phyloP scores from a whole-genome alignment of 2,329 filamentous ascomycete genomes.

The Pezicula carpinea region DNA sequence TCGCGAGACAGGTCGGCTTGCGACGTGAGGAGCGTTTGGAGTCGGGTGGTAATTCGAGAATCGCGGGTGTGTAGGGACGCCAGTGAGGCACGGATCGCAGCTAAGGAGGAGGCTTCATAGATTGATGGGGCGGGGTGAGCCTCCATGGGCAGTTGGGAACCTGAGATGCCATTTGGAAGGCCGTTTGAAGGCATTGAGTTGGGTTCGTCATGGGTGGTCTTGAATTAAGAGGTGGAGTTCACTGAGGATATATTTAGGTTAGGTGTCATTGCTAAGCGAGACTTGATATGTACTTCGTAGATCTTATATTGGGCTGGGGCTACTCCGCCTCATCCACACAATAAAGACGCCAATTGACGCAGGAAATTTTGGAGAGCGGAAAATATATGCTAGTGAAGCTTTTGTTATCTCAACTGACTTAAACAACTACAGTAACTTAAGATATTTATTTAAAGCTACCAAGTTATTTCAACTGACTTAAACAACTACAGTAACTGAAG shows the following conservation, averaged over 20 bases:
- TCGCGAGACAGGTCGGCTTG: constrained; percentile 86
- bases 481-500: no score
- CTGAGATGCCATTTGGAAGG: constrained; percentile 27
- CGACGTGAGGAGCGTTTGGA: constrained; percentile 73
- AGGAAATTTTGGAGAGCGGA: no score
- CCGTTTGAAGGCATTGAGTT: constrained; percentile 30
- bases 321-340: neutral
- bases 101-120: constrained; percentile 67
- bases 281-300: constrained; percentile 1
- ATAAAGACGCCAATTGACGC: neutral
- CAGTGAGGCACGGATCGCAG: constrained; percentile 76
- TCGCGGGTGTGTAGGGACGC: constrained; percentile 73
- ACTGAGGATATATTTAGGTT: constrained; percentile 3
- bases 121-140: constrained; percentile 33
- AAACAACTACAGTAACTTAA: no score
- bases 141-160: constrained; percentile 10
- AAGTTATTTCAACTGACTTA: no score
- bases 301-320: neutral
- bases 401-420: no score
- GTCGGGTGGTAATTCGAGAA: constrained; percentile 64
- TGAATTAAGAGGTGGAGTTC: neutral
- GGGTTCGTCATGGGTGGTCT: constrained; percentile 25
- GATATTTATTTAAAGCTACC: no score
- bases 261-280: constrained; percentile 2
- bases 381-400: no score